Evolutionary conservation across 2,329 filamentous ascomycete genomes (phyloP).

Genomic region (Stemphylium beticola): DNA sequence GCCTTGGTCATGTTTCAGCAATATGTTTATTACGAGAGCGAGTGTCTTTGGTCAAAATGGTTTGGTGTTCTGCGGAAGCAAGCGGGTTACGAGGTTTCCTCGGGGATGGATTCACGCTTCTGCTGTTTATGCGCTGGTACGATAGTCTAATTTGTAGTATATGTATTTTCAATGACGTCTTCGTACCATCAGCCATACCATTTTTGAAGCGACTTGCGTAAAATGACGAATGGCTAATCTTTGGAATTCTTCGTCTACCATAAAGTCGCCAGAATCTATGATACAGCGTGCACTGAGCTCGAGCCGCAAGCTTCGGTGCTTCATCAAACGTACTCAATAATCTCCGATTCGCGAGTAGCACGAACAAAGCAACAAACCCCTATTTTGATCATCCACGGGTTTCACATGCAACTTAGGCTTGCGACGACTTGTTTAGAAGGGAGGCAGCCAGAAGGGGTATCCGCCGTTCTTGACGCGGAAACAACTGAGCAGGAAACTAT

Average conservation of each 20-base stretch:
- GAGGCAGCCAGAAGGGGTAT: conserved; percentile 93
- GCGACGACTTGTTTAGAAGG: conserved; percentile 64
- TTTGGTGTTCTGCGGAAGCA: neutral
- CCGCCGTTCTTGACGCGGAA: conserved; percentile 95
- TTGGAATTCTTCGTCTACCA: neutral
- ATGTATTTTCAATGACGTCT: neutral
- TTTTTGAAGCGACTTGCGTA: neutral
- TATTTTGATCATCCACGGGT: neutral
- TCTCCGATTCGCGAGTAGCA: neutral
- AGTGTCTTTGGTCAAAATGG: neutral
- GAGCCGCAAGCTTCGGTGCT: neutral
- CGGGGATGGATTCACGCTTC: neutral
- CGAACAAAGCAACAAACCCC: neutral
- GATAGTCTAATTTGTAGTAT: neutral
- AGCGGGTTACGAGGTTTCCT: neutral
- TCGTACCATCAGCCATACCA: neutral
- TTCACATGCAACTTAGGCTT: neutral
- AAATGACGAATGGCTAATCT: neutral
- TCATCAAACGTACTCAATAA: neutral
- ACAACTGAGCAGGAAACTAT: conserved; percentile 91
- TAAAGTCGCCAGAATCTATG: neutral
- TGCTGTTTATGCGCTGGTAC: neutral
- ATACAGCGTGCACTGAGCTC: neutral
- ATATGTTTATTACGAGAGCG: neutral
- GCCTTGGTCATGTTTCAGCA: neutral